Evolutionary conservation across 2,329 filamentous ascomycete species (phyloP), one percentile per base, ranked within the genome.

Genomic region (Aspergillus calidoustus): DNA sequence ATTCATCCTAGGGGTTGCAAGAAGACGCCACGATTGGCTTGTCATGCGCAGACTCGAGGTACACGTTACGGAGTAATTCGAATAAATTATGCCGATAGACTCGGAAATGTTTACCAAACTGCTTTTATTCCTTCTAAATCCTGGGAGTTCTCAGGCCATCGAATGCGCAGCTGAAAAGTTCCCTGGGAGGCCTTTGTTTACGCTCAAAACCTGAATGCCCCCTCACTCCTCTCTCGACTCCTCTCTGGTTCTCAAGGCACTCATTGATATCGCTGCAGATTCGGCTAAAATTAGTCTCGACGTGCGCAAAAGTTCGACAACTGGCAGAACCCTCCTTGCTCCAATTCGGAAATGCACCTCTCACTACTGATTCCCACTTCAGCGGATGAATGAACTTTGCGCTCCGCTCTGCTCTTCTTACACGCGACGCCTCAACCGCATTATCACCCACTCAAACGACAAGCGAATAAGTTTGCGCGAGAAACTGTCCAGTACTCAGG

Each of bases 321-420:
- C 34, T 44, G 51, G 34, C 51, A 54, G 22, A 44, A 43, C 34
- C 7, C 11, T 25, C 51, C 51, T 54, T 54, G 51, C 51, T 28
- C 31, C 51, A 43, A 17, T 25, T 22, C 22, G 34, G 34, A 43
- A 17, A 53, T 53, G 51, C 51, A 53, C 31, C 31, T 53, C 34
- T 43, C 15, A 25, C 34, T 43, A 9, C 34, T 43, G 6, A 28
- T 43, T 19, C 23, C 47, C 19, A 49, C 47, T 25, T 25, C n/a
- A 48, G 22, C 19, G 46, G 23, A 19, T 7, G 5, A 52, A 34
- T 28, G 13, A 22, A 17, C n/a, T 52, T 17, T 19, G 44, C 44
- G 44, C n/a, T 23, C 44, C 44, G 22, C 23, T 49, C 23, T 49
- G 5, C 15, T 49, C 23, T 49, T 28, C 34, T 11, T 3, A 15